phyloP scores from a whole-genome alignment of 208 protist species.

The Leptomonas seymouri region DNA sequence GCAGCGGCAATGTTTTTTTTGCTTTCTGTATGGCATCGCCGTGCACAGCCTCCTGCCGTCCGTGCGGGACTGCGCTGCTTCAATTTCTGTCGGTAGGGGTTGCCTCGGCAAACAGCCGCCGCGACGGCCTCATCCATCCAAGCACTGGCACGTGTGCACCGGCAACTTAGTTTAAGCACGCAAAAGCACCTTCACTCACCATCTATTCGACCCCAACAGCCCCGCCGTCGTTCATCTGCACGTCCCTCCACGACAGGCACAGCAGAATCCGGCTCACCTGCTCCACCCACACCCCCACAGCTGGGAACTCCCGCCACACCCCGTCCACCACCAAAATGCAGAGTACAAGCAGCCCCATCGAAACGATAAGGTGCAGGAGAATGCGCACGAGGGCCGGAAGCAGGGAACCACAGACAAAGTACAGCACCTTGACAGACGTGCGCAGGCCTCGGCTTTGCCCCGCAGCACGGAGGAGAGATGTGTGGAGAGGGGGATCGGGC shows the following conservation, averaged over 20 bases:
- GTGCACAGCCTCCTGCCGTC: too few species aligned
- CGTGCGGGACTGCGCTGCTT: too few species aligned
- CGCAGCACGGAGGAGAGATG: slow-evolving; percentile 4
- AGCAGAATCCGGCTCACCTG: not conserved
- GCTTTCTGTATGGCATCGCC: too few species aligned
- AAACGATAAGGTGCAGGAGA: not conserved
- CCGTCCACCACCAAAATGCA: slow-evolving; percentile 6
- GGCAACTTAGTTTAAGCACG: too few species aligned
- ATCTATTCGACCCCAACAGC: too few species aligned
- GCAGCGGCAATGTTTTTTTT: too few species aligned
- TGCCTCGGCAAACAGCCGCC: too few species aligned
- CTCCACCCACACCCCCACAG: not conserved
- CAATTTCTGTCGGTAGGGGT: too few species aligned
- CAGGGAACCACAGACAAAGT: not conserved
- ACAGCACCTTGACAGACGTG: not conserved
- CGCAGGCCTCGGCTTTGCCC: not conserved
- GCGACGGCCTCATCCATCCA: too few species aligned
- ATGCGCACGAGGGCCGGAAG: not conserved
- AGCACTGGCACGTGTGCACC: too few species aligned
- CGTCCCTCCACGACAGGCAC: not conserved
- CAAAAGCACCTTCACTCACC: too few species aligned
- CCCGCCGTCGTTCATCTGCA: too few species aligned
- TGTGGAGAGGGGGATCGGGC: slow-evolving; percentile 11
- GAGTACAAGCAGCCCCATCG: not conserved
- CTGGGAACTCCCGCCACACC: slow-evolving; percentile 7